A percentile compares a stretch with the other conserved stretches of the same genome.
phyloP scores from a whole-genome alignment of 805 yeast species.

The Wickerhamiella musiphila region DNA sequence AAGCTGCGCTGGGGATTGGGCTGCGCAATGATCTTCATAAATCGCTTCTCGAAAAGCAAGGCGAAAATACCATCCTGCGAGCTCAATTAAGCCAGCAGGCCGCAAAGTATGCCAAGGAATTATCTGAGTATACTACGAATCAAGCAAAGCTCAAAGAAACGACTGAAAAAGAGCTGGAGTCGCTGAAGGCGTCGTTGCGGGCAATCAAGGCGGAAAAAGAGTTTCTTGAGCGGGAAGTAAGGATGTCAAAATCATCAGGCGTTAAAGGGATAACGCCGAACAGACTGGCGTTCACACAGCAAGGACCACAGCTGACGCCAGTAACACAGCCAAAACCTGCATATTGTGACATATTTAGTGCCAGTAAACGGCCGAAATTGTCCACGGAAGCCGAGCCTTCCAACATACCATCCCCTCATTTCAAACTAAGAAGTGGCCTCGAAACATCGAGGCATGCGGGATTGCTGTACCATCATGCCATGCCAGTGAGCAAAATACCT shows the following conservation, averaged over 20 bases:
- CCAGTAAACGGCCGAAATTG: no score
- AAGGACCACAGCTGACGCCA: no score
- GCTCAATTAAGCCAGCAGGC: constrained; percentile 33
- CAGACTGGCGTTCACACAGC: no score
- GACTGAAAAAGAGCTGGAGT: constrained; percentile 23
- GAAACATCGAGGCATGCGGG: no score
- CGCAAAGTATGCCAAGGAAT: constrained; percentile 15
- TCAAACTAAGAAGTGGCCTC: no score
- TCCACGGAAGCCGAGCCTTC: no score
- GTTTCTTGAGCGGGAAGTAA: constrained; percentile 25
- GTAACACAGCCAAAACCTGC: no score
- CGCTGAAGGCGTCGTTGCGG: constrained; percentile 27
- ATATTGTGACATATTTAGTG: no score
- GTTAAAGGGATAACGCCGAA: constrained; percentile 8
- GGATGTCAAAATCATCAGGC: constrained; percentile 3
- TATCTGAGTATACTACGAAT: constrained; percentile 14
- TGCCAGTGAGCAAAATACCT: no score
- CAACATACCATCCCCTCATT: no score
- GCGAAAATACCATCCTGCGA: constrained; percentile 67
- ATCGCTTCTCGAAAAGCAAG: constrained; percentile 29
- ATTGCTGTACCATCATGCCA: no score
- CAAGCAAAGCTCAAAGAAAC: constrained; percentile 14
- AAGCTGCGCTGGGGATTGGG: no score
- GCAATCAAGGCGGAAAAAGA: constrained; percentile 37
- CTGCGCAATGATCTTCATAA: background rate